Evolutionary conservation across 2,329 filamentous ascomycete species (phyloP).

Genomic region (Alternaria arbusti): DNA sequence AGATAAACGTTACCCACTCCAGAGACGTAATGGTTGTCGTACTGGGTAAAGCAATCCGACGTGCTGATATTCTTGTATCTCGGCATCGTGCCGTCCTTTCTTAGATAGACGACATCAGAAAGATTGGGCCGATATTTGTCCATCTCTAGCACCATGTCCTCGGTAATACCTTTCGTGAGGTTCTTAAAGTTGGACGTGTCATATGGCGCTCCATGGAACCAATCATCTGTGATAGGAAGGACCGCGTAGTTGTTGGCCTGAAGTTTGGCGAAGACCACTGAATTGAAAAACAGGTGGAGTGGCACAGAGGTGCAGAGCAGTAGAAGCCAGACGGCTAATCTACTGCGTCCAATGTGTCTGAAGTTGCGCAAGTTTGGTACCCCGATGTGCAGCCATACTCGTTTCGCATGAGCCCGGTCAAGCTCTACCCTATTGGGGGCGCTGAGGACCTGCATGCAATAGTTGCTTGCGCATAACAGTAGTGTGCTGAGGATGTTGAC

Average conservation of each 20-base stretch:
- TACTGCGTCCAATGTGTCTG: background rate
- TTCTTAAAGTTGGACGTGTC: conserved; percentile 9
- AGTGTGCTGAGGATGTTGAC: conserved; percentile 55
- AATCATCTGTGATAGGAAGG: conserved; percentile 12
- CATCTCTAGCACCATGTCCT: background rate
- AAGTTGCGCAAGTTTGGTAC: conserved; percentile 41
- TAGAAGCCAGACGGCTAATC: conserved; percentile 8
- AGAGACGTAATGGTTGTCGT: conserved; percentile 17
- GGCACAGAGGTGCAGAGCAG: conserved; percentile 16
- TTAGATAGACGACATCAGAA: background rate
- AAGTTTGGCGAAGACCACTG: conserved; percentile 19
- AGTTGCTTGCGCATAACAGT: conserved; percentile 32
- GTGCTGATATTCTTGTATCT: conserved; percentile 5
- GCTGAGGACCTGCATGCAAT: conserved; percentile 35
- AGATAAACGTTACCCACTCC: conserved; percentile 19
- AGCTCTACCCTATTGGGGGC: conserved; percentile 31
- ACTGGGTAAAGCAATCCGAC: conserved; percentile 14
- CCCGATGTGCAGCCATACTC: conserved; percentile 52
- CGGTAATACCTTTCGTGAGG: background rate
- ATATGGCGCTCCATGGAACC: conserved; percentile 16
- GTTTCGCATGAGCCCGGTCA: conserved; percentile 28
- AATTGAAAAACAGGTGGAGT: conserved; percentile 29
- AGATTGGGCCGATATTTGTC: background rate
- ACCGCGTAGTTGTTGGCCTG: conserved; percentile 24
- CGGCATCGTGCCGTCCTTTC: background rate